These are phyloP conservation scores for Chaetothyriales sp. DNA, from an alignment of 2,329 filamentous ascomycete species.

Conservation along the genomic window DNA sequence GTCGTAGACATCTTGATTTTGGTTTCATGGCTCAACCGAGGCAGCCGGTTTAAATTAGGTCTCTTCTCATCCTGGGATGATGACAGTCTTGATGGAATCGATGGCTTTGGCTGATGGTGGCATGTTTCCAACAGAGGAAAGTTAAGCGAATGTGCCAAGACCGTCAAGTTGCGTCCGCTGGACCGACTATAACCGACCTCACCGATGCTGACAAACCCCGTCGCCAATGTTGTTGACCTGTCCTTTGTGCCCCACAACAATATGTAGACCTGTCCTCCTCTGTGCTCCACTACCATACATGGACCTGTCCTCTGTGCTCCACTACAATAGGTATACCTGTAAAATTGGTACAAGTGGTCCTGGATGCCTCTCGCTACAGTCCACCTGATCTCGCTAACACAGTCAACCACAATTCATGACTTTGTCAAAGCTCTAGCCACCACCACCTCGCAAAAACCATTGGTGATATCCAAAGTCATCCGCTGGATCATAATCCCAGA, in stretches of 20 bases:
- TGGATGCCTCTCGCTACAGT: constrained; percentile 25
- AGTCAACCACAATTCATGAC: constrained; percentile 14
- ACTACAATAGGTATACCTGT: too few species aligned
- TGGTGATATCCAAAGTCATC: constrained; percentile 26
- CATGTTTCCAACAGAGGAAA: not conserved
- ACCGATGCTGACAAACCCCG: too few species aligned
- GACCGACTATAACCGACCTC: too few species aligned
- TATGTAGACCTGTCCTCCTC: too few species aligned
- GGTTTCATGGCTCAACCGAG: not conserved
- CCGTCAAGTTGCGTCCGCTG: too few species aligned
- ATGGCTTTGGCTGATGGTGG: not conserved
- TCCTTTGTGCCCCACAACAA: too few species aligned
- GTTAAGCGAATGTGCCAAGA: not conserved
- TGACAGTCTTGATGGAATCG: not conserved
- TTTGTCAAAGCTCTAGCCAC: constrained; percentile 21
- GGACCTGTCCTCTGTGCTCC: too few species aligned
- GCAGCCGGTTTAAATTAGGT: not conserved
- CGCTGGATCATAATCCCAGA: constrained; percentile 25
- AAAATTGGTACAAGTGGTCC: not conserved
- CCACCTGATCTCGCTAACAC: constrained; percentile 23
- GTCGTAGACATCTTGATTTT: not conserved
- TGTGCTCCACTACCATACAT: too few species aligned
- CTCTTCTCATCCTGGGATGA: not conserved
- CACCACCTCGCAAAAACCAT: constrained; percentile 15
- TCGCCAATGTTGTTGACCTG: too few species aligned